A percentile compares a stretch with the other conserved stretches of the same genome.
Evolutionary conservation across 495 filamentous ascomycete species (phyloP).

Genomic region (Aspergillus nanangensis): DNA sequence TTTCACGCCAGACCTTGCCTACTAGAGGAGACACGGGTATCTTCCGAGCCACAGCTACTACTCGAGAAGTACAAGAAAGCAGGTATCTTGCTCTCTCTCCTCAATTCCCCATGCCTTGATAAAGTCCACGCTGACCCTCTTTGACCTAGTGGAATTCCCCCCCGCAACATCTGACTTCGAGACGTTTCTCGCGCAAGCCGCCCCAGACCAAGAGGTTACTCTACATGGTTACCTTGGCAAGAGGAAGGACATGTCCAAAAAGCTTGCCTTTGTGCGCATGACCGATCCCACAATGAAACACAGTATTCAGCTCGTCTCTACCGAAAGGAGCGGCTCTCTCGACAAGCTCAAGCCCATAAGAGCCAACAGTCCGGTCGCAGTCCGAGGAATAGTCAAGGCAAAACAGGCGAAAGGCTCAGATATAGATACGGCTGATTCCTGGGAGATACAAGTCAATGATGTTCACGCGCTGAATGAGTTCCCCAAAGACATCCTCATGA

Average conservation of each 20-base stretch:
- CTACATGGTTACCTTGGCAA: slow-evolving; percentile 70
- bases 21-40: slow-evolving; percentile 16
- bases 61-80: slow-evolving; percentile 46
- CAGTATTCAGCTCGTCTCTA: slow-evolving; percentile 51
- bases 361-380: slow-evolving; percentile 47
- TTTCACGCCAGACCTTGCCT: slow-evolving; percentile 24
- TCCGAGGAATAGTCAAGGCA: slow-evolving; percentile 45
- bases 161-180: slow-evolving; percentile 44
- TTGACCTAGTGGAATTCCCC: slow-evolving; percentile 54
- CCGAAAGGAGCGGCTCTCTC: slow-evolving; percentile 36
- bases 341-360: slow-evolving; percentile 43
- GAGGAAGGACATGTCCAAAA: slow-evolving; percentile 58
- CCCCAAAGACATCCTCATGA: slow-evolving; percentile 69
- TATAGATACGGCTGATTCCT: slow-evolving; percentile 24
- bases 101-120: no score
- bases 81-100: no score
- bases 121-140: no score
- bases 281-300: slow-evolving; percentile 43
- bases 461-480: slow-evolving; percentile 72
- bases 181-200: slow-evolving; percentile 34
- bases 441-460: slow-evolving; percentile 60
- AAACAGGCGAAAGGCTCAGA: slow-evolving; percentile 32
- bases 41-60: slow-evolving; percentile 19
- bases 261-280: slow-evolving; percentile 65
- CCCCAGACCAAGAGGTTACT: slow-evolving; percentile 46